Conservation (phyloP, 1,284 basidiomycete genomes). For the Cutaneotrichosporon arboriforme region DNA sequence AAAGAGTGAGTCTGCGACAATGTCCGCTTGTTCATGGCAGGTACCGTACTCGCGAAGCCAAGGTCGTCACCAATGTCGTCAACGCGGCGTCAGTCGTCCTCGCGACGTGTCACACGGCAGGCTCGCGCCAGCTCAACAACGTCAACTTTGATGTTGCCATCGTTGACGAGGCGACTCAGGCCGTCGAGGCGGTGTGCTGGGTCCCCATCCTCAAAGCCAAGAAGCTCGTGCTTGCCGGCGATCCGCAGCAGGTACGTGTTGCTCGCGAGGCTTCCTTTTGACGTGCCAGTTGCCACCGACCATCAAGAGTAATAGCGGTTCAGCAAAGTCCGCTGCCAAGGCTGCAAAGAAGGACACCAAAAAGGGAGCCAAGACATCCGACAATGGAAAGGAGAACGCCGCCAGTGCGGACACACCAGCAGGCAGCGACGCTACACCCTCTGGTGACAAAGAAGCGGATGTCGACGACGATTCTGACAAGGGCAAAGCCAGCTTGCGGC, state of each 20-base stretch:
- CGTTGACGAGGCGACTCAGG: slow-evolving; percentile 95
- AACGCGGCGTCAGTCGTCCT: slow-evolving; percentile 76
- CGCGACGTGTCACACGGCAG: slow-evolving; percentile 87
- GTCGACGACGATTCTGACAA: background rate
- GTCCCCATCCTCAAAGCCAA: slow-evolving; percentile 80
- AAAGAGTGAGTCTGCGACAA: slow-evolving; percentile 63
- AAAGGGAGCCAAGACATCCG: slow-evolving; percentile 3
- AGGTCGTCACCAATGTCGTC: slow-evolving; percentile 73
- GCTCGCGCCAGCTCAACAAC: slow-evolving; percentile 68
- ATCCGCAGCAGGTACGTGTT: slow-evolving; percentile 64
- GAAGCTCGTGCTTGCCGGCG: slow-evolving; percentile 82
- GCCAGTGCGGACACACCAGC: background rate
- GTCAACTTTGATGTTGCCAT: slow-evolving; percentile 83
- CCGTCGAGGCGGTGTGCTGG: slow-evolving; percentile 95
- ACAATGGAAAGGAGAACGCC: background rate
- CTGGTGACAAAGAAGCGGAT: background rate
- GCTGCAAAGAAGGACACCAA: slow-evolving; percentile 19
- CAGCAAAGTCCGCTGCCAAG: slow-evolving; percentile 6
- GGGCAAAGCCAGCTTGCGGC: slow-evolving; percentile 48
- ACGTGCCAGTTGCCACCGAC: slow-evolving; percentile 72
- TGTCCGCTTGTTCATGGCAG: slow-evolving; percentile 46
- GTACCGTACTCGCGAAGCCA: slow-evolving; percentile 78
- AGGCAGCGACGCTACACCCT: background rate
- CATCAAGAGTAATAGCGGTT: slow-evolving; percentile 57
- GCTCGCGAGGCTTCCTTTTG: slow-evolving; percentile 8